Evolutionary conservation across 352 stramenopile species (phyloP).

Genomic region (Pythium biforme): DNA sequence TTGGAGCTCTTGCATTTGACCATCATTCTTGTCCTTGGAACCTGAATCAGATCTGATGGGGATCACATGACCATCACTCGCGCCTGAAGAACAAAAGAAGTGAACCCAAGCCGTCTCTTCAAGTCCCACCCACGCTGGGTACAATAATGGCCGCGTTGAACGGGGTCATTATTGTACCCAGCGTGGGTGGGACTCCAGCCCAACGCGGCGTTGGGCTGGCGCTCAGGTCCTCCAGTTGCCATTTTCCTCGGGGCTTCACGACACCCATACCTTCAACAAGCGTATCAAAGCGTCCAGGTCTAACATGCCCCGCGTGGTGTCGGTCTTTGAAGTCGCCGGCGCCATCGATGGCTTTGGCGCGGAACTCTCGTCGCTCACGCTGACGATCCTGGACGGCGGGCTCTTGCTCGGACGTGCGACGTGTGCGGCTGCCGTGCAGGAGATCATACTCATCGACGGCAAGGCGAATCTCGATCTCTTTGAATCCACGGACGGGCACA

Average conservation of each 20-base stretch:
- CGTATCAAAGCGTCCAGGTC: neutral
- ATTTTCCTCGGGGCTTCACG: neutral
- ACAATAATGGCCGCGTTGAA: too few species aligned
- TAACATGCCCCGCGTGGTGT: constrained; percentile 7
- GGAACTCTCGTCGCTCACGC: neutral
- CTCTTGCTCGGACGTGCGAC: neutral
- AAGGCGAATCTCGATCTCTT: constrained; percentile 11
- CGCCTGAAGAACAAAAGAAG: neutral
- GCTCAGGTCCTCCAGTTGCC: too few species aligned
- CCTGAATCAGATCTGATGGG: neutral
- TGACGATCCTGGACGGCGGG: constrained; percentile 7
- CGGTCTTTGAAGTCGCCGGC: neutral
- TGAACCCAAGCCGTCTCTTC: constrained; percentile 1
- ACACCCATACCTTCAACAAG: too few species aligned
- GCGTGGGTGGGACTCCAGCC: too few species aligned
- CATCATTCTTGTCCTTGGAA: neutral
- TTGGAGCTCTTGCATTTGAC: neutral
- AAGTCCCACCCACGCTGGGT: neutral
- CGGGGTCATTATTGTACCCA: too few species aligned
- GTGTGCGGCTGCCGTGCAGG: neutral
- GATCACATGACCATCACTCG: constrained; percentile 9
- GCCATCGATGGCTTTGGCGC: constrained; percentile 6
- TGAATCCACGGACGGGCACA: constrained; percentile 8
- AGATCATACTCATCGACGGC: neutral
- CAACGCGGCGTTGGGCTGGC: too few species aligned